Conservation (phyloP, 208 protist species). For the Crithidia brevicula region DNA sequence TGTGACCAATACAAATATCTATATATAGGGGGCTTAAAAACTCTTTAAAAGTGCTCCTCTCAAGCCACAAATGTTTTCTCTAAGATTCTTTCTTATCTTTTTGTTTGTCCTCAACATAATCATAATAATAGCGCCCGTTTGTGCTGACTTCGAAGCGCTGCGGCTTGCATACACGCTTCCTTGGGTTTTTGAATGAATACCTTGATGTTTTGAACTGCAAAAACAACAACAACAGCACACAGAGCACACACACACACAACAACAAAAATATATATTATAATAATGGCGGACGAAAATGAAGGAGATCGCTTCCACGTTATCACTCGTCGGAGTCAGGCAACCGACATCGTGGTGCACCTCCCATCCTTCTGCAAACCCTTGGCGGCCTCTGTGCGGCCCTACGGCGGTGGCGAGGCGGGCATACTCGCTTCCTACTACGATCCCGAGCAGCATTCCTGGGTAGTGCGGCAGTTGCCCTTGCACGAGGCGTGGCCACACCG, state of each 20-base stretch:
- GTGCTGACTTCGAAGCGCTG: too few species aligned
- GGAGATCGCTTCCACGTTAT: conserved; percentile 33
- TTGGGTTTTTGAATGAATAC: not conserved
- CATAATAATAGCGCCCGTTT: too few species aligned
- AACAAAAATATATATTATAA: too few species aligned
- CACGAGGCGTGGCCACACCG: conserved; percentile 24
- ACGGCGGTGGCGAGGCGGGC: conserved; percentile 34
- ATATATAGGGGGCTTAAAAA: too few species aligned
- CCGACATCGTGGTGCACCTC: conserved; percentile 37
- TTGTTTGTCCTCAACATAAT: too few species aligned
- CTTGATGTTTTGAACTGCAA: too few species aligned
- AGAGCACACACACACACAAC: not conserved
- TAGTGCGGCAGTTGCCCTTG: conserved; percentile 52
- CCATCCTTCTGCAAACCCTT: conserved; percentile 47
- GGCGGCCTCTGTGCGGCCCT: conserved; percentile 29
- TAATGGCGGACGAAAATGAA: not conserved
- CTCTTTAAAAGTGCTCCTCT: too few species aligned
- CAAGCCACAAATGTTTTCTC: too few species aligned
- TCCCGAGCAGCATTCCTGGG: conserved; percentile 47
- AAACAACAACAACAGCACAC: too few species aligned
- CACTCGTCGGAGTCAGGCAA: conserved; percentile 30
- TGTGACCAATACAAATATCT: too few species aligned
- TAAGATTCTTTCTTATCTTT: too few species aligned
- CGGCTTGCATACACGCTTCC: too few species aligned
- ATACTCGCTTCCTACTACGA: conserved; percentile 68